phyloP scores from a whole-genome alignment of 768 basidiomycete species.

The Mycena sanguinolenta region DNA sequence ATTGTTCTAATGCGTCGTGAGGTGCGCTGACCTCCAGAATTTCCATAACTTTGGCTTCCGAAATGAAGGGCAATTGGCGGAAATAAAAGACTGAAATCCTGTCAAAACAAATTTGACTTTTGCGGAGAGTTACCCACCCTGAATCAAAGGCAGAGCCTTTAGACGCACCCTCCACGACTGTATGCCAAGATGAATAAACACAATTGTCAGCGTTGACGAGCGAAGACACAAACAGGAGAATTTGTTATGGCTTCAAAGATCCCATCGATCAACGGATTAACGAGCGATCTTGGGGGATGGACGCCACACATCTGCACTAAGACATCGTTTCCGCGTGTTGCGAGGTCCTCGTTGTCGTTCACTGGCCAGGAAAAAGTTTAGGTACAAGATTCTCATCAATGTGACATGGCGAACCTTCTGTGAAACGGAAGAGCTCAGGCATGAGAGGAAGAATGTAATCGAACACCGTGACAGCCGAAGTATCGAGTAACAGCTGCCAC shows the following conservation, averaged over 20 bases:
- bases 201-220: not conserved
- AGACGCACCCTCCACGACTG: slow-evolving; percentile 92
- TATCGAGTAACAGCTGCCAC: slow-evolving; percentile 79
- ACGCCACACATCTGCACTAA: slow-evolving; percentile 90
- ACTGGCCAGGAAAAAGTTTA: slow-evolving; percentile 52
- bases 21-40: slow-evolving; percentile 76
- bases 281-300: slow-evolving; percentile 77
- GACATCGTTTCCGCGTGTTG: slow-evolving; percentile 72
- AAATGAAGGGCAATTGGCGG: slow-evolving; percentile 86
- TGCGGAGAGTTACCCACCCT: slow-evolving; percentile 58
- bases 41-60: slow-evolving; percentile 79
- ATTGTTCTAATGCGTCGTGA: not conserved
- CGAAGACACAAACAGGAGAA: slow-evolving; percentile 68
- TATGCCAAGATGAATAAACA: slow-evolving; percentile 19
- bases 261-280: slow-evolving; percentile 75
- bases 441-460: slow-evolving; percentile 87
- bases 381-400: slow-evolving; percentile 11
- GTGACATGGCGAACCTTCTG: slow-evolving; percentile 63
- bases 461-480: slow-evolving; percentile 81
- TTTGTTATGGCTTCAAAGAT: slow-evolving; percentile 84
- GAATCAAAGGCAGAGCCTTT: slow-evolving; percentile 87
- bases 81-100: slow-evolving; percentile 81
- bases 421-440: slow-evolving; percentile 84
- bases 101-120: not conserved
- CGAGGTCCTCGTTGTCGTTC: slow-evolving; percentile 81